Conservation (phyloP, 129 eudicot genomes). For the Silybum marianum region DNA sequence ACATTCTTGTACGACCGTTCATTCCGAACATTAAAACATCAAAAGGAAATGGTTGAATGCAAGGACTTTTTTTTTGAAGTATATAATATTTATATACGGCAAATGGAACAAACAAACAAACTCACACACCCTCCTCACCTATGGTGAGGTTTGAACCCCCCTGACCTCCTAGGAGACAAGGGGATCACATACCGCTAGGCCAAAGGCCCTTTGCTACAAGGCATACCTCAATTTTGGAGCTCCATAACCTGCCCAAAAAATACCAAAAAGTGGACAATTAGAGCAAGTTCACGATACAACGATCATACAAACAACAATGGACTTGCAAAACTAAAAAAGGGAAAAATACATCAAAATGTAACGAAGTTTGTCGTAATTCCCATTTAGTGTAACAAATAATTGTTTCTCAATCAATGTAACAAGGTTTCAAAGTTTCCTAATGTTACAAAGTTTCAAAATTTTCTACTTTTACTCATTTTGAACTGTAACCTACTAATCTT, state of each 20-base stretch:
- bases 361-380: background rate
- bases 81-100: too few species aligned
- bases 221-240: slow-evolving; percentile 53
- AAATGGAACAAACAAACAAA: too few species aligned
- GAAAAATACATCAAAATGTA: background rate
- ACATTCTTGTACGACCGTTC: background rate
- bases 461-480: background rate
- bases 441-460: background rate
- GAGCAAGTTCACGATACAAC: background rate
- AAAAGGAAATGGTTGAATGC: background rate
- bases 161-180: too few species aligned
- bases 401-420: background rate
- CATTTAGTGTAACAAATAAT: background rate
- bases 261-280: slow-evolving; percentile 2
- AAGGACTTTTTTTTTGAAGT: background rate
- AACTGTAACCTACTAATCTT: background rate
- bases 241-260: slow-evolving; percentile 44
- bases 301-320: background rate
- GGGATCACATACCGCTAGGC: too few species aligned
- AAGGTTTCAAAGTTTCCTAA: background rate
- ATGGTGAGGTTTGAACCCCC: too few species aligned
- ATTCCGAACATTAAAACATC: background rate
- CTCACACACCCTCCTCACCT: too few species aligned
- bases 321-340: background rate
- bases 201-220: background rate